Conservation (phyloP, 441 rosid genomes). For the Omphalea diandra region DNA sequence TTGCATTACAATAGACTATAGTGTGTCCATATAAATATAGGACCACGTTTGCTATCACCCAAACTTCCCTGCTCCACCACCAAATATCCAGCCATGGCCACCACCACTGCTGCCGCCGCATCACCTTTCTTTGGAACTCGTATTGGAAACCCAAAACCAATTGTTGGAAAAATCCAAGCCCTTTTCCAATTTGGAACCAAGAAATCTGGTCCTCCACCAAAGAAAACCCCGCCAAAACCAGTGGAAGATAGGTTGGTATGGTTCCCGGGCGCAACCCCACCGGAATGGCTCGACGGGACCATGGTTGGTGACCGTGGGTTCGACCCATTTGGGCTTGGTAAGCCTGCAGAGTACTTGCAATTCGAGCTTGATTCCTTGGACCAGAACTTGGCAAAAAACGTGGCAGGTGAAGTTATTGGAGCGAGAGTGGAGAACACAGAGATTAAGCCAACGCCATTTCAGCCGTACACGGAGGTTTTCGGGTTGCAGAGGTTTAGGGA, state of each 20-base stretch:
- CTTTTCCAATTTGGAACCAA: constrained; percentile 47
- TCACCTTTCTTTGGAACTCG: constrained; percentile 56
- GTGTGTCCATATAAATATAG: background rate
- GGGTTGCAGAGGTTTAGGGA: constrained; percentile 84
- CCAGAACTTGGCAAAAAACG: constrained; percentile 83
- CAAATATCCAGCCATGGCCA: constrained; percentile 32
- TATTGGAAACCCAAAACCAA: constrained; percentile 27
- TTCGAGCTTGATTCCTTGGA: constrained; percentile 68
- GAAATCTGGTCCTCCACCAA: constrained; percentile 41
- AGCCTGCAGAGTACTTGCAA: constrained; percentile 80
- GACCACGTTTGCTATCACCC: constrained; percentile 5
- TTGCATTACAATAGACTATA: background rate
- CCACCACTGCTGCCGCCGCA: constrained; percentile 42
- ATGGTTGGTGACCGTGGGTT: constrained; percentile 87
- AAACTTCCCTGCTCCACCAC: constrained; percentile 12
- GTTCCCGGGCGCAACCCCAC: constrained; percentile 59
- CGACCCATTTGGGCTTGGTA: constrained; percentile 69
- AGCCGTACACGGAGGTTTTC: constrained; percentile 82
- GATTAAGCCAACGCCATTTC: constrained; percentile 73
- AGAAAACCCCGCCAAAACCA: constrained; percentile 27
- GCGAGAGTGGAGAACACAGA: constrained; percentile 44
- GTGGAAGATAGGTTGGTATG: constrained; percentile 54
- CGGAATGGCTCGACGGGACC: constrained; percentile 75
- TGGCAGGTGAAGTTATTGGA: constrained; percentile 63
- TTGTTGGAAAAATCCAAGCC: constrained; percentile 50